Evolutionary conservation across 257 asterid genomes (phyloP).

Genomic region (Petrea volubilis): DNA sequence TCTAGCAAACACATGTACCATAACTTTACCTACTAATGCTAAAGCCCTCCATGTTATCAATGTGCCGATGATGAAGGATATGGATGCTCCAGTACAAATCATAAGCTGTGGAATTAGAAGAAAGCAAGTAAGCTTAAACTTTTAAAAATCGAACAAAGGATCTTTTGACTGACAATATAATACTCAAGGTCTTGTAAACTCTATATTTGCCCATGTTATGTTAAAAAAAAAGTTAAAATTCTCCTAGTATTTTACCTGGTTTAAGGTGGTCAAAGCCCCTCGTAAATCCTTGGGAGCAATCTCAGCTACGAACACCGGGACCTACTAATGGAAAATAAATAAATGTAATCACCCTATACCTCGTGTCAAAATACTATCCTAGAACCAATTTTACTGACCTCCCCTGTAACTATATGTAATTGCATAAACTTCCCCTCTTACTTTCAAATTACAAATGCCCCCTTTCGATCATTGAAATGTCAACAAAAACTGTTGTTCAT

Average conservation of each 20-base stretch:
- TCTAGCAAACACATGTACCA: not conserved
- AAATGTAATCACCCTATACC: not conserved
- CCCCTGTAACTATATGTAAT: too few relatives aligned
- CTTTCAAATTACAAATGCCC: too few relatives aligned
- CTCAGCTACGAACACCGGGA: slow-evolving; percentile 91
- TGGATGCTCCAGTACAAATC: slow-evolving; percentile 81
- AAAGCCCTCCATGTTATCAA: slow-evolving; percentile 71
- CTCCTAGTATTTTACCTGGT: slow-evolving; percentile 59
- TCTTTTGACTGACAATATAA: not conserved
- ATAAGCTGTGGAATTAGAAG: too few relatives aligned
- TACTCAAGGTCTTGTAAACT: too few relatives aligned
- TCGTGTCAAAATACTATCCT: too few relatives aligned
- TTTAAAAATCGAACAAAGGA: too few relatives aligned
- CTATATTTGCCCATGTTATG: too few relatives aligned
- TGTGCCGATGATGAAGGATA: slow-evolving; percentile 88
- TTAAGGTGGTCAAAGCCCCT: slow-evolving; percentile 80
- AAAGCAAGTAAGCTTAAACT: too few relatives aligned
- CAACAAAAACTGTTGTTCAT: too few relatives aligned
- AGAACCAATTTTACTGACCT: too few relatives aligned
- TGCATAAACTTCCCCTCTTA: too few relatives aligned
- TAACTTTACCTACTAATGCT: slow-evolving; percentile 65
- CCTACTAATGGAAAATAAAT: slow-evolving; percentile 38
- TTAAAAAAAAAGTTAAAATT: not conserved
- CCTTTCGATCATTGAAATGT: too few relatives aligned
- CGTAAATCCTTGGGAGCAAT: slow-evolving; percentile 84